Conservation (phyloP, 768 basidiomycete genomes). For the Termitomyces eurrhizus region DNA sequence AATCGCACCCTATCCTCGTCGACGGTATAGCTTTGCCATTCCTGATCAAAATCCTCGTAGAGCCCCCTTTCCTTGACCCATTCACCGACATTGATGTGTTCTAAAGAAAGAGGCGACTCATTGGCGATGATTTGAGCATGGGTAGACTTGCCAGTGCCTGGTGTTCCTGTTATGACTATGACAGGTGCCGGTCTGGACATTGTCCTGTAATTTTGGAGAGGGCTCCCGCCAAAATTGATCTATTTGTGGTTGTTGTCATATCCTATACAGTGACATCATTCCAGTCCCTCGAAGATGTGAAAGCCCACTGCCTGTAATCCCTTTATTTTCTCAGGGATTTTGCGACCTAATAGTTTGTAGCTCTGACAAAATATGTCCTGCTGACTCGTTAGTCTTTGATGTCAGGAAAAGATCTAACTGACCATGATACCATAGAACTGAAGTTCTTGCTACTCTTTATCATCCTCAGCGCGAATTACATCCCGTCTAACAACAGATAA, state of each 20-base stretch:
- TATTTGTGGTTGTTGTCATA: too few species aligned
- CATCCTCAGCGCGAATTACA: conserved; percentile 71
- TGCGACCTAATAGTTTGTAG: conserved; percentile 46
- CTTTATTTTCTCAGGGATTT: conserved; percentile 53
- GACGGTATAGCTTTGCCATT: conserved; percentile 85
- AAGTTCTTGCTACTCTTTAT: conserved; percentile 70
- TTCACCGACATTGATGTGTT: conserved; percentile 88
- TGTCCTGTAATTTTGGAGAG: neutral
- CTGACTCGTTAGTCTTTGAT: conserved; percentile 56
- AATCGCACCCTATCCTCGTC: conserved; percentile 64
- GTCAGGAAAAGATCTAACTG: conserved; percentile 19
- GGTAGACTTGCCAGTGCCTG: too few species aligned
- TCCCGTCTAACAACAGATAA: conserved; percentile 70
- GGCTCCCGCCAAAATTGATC: too few species aligned
- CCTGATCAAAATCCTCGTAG: conserved; percentile 84
- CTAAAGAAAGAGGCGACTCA: conserved; percentile 64
- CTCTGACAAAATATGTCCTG: conserved; percentile 57
- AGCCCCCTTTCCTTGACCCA: conserved; percentile 64
- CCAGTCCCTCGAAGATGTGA: too few species aligned
- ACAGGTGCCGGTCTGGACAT: conserved; percentile 1
- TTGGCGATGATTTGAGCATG: conserved; percentile 20
- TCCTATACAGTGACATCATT: conserved; percentile 42
- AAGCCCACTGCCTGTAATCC: conserved; percentile 40
- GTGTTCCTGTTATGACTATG: too few species aligned
- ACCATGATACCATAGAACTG: conserved; percentile 67